Evolutionary conservation across 768 basidiomycete species (phyloP).

Genomic region (Lanmaoa rubissima): DNA sequence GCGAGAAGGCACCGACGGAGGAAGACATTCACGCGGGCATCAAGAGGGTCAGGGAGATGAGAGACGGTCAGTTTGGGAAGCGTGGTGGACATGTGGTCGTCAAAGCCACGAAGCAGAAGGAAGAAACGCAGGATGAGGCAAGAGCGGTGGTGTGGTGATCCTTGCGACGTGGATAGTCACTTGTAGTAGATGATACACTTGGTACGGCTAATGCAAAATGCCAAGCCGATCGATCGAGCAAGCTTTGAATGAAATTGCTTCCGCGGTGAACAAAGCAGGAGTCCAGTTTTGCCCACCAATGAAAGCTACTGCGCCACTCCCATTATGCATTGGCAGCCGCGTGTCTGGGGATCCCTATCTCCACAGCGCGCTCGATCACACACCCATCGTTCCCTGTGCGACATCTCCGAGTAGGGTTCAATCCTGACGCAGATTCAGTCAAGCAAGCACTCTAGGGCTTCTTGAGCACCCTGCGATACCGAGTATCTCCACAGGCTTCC

Average conservation of each 20-base stretch:
- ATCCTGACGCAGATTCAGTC: neutral
- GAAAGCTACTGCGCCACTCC: neutral
- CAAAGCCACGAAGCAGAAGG: neutral
- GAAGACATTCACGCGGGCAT: slow-evolving; percentile 34
- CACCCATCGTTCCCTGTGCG: neutral
- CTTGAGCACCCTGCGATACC: neutral
- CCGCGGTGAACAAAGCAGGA: neutral
- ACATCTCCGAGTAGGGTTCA: neutral
- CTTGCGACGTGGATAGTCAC: neutral
- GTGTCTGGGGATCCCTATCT: neutral
- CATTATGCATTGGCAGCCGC: neutral
- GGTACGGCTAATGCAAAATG: neutral
- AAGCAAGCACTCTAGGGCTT: neutral
- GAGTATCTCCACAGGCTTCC: neutral
- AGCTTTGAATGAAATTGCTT: neutral
- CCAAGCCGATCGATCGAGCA: neutral
- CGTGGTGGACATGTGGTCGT: slow-evolving; percentile 4
- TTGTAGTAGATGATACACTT: neutral
- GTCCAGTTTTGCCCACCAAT: neutral
- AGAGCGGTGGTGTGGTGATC: neutral
- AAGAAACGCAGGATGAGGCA: neutral
- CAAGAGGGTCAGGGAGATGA: slow-evolving; percentile 28
- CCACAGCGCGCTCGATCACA: neutral
- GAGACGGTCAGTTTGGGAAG: slow-evolving; percentile 22
- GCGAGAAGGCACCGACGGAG: slow-evolving; percentile 44